Evolutionary conservation across 768 basidiomycete species (phyloP).

Genomic region (Tylopilus felleus): DNA sequence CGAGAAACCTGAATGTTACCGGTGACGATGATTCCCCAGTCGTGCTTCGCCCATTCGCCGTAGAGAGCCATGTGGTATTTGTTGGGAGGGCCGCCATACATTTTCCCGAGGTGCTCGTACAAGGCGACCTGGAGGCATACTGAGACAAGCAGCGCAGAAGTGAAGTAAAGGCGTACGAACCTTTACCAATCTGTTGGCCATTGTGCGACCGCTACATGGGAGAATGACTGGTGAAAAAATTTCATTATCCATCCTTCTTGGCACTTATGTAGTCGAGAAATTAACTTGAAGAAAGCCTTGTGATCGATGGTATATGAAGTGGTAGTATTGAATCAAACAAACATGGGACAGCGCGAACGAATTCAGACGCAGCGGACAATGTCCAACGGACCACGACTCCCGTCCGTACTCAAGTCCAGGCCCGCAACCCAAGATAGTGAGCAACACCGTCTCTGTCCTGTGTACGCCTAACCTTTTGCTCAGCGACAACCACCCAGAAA

Average conservation of each 20-base stretch:
- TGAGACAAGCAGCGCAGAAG: not conserved
- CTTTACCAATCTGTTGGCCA: constrained; percentile 54
- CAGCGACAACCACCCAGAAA: constrained; percentile 53
- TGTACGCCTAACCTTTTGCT: not conserved
- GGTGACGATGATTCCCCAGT: constrained; percentile 87
- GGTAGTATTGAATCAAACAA: not conserved
- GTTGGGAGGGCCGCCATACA: constrained; percentile 73
- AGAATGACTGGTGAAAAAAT: constrained; percentile 28
- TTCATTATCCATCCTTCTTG: constrained; percentile 12
- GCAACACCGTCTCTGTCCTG: not conserved
- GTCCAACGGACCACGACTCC: constrained; percentile 29
- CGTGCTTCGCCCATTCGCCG: constrained; percentile 64
- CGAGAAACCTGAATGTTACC: constrained; percentile 75
- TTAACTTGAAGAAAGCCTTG: no score
- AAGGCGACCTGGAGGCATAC: constrained; percentile 65
- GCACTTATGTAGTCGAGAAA: not conserved
- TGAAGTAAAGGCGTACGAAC: constrained; percentile 27
- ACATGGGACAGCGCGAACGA: no score
- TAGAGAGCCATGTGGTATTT: constrained; percentile 63
- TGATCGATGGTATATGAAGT: not conserved
- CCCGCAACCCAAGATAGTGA: constrained; percentile 34
- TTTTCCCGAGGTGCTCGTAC: constrained; percentile 76
- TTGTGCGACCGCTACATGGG: constrained; percentile 33
- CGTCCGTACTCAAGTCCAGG: constrained; percentile 32
- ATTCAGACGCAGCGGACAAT: not conserved